phyloP scores from a whole-genome alignment of 345 rosid species.

The Aethionema arabicum region DNA sequence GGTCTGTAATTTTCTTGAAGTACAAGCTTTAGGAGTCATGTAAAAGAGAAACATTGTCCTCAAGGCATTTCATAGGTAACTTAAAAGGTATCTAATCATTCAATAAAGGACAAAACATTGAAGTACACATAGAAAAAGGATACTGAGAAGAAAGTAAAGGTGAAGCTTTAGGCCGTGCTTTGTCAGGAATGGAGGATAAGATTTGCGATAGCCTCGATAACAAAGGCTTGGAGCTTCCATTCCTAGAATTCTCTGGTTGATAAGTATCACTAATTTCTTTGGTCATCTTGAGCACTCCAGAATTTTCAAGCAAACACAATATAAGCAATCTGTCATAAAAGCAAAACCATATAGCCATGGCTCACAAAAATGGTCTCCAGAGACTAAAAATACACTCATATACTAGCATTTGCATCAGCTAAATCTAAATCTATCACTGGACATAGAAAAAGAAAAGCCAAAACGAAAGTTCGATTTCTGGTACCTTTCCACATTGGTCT shows the following conservation, averaged over 20 bases:
- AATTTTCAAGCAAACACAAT: conserved; percentile 74
- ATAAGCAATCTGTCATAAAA: conserved; percentile 66
- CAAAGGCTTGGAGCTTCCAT: conserved; percentile 40
- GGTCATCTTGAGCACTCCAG: conserved; percentile 61
- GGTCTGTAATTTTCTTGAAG: conserved; percentile 69
- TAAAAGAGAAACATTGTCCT: conserved; percentile 45
- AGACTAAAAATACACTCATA: conserved; percentile 6
- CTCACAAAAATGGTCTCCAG: neutral
- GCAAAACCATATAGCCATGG: conserved; percentile 25
- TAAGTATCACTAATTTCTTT: conserved; percentile 46
- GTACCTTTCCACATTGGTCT: conserved; percentile 74
- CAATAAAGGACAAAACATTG: conserved; percentile 19
- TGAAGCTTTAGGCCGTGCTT: conserved; percentile 61
- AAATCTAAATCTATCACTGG: neutral
- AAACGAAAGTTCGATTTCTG: neutral
- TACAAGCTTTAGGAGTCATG: conserved; percentile 52
- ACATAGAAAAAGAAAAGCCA: neutral
- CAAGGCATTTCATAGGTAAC: conserved; percentile 20
- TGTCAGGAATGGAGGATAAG: conserved; percentile 86
- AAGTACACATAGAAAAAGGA: conserved; percentile 49
- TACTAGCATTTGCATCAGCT: conserved; percentile 1
- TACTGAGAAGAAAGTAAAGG: conserved; percentile 81
- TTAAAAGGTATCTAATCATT: conserved; percentile 12
- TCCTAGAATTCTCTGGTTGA: conserved; percentile 33
- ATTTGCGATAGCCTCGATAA: conserved; percentile 68